A percentile compares a stretch with the other conserved stretches of the same genome.
phyloP scores from a whole-genome alignment of 805 yeast species.

The Kazachstania viticola region DNA sequence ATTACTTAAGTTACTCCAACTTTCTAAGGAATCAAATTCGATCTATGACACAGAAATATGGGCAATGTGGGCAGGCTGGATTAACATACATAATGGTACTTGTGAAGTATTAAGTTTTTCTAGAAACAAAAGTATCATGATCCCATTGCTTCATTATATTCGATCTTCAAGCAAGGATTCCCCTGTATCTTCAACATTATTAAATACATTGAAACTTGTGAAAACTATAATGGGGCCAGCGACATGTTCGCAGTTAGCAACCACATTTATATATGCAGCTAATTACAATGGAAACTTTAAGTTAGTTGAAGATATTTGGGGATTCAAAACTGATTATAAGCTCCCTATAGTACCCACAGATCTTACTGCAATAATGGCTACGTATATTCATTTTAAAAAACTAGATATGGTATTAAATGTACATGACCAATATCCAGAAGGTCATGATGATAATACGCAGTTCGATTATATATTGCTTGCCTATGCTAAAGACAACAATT shows the following conservation, averaged over 20 bases:
- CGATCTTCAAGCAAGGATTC: constrained; percentile 4
- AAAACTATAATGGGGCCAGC: constrained; percentile 11
- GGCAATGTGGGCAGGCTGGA: constrained; percentile 18
- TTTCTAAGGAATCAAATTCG: neutral
- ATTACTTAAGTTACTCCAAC: neutral
- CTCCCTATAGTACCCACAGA: constrained; percentile 11
- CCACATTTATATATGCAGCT: constrained; percentile 17
- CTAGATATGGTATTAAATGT: constrained; percentile 21
- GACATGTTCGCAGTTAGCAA: constrained; percentile 19
- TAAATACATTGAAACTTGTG: constrained; percentile 1
- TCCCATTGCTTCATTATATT: constrained; percentile 11
- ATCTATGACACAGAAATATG: constrained; percentile 5
- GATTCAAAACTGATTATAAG: constrained; percentile 16
- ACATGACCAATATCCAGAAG: constrained; percentile 28
- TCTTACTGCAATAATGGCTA: constrained; percentile 17
- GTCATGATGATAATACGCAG: constrained; percentile 36
- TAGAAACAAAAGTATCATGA: constrained; percentile 9
- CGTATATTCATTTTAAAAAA: constrained; percentile 12
- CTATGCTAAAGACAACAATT: constrained; percentile 33
- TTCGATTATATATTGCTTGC: constrained; percentile 37
- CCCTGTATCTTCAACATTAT: neutral
- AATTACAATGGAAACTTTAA: constrained; percentile 8
- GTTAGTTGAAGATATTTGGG: constrained; percentile 22
- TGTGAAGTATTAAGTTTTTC: constrained; percentile 17
- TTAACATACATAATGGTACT: constrained; percentile 16